A percentile compares a stretch with the other conserved stretches of the same genome.
phyloP scores from a whole-genome alignment of 306 rosid genomes.

The Luffa aegyptiaca region DNA sequence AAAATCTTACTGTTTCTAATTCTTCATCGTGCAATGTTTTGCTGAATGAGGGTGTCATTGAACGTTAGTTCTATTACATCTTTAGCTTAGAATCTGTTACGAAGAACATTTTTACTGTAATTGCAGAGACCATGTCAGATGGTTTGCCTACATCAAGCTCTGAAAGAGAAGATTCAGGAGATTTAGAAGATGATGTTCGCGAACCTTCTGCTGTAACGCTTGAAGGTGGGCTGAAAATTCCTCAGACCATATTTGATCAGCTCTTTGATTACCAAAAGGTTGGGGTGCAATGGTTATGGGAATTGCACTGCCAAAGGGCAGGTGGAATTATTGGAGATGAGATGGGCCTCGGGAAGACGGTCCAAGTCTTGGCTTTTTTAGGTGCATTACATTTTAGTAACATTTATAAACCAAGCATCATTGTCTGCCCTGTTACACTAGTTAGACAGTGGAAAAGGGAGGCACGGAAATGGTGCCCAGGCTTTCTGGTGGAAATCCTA shows the following conservation, averaged over 20 bases:
- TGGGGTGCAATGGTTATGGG: slow-evolving; percentile 99
- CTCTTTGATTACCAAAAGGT: slow-evolving; percentile 98
- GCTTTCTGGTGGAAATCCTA: slow-evolving; percentile 66
- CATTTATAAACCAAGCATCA: slow-evolving; percentile 79
- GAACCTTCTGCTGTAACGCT: slow-evolving; percentile 54
- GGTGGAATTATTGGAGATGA: slow-evolving; percentile 99
- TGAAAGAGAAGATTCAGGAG: slow-evolving; percentile 48
- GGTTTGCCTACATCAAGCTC: slow-evolving; percentile 32
- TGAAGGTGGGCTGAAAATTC: slow-evolving; percentile 89
- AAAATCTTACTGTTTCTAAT: background rate
- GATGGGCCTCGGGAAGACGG: slow-evolving; percentile 98
- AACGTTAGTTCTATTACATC: background rate
- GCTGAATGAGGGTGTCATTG: background rate
- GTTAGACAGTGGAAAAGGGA: slow-evolving; percentile 96
- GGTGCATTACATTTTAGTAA: slow-evolving; percentile 91
- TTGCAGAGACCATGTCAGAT: slow-evolving; percentile 41
- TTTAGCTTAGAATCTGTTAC: background rate
- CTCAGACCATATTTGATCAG: slow-evolving; percentile 46
- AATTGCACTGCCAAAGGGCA: slow-evolving; percentile 93
- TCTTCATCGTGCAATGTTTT: background rate
- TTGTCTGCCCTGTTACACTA: slow-evolving; percentile 91
- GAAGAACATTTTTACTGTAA: background rate
- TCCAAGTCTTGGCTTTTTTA: slow-evolving; percentile 84
- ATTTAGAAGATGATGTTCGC: slow-evolving; percentile 33
- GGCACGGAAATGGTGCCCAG: slow-evolving; percentile 79